phyloP scores from a whole-genome alignment of 202 grass and related monocot genomes.

The Carex arenaria region DNA sequence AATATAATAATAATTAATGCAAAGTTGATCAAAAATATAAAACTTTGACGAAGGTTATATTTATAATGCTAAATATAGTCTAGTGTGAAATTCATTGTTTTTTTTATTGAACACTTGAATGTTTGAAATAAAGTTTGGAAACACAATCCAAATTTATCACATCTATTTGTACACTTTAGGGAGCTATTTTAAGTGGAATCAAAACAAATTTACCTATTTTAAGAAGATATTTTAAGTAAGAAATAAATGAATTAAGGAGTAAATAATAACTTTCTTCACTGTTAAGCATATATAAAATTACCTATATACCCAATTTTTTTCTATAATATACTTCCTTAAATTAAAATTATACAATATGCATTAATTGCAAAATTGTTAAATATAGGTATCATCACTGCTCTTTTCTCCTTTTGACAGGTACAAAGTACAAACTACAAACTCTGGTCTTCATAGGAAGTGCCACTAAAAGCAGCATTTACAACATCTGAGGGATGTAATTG shows the following conservation, averaged over 20 bases:
- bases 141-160: neutral
- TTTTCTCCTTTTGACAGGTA: neutral
- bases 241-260: neutral
- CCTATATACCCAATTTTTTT: neutral
- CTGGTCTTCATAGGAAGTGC: neutral
- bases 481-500: neutral
- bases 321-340: neutral
- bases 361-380: neutral
- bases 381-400: neutral
- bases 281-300: neutral
- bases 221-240: neutral
- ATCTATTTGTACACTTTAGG: neutral
- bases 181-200: conserved; percentile 10
- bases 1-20: neutral
- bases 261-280: neutral
- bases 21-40: neutral
- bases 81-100: neutral
- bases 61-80: conserved; percentile 1
- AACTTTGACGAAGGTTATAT: neutral
- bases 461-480: neutral
- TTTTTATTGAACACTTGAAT: neutral
- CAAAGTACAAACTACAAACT: no score
- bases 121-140: neutral
- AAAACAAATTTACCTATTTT: neutral
- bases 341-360: neutral